A percentile compares a stretch with the other conserved stretches of the same genome.
Conservation (phyloP, 75 land plant genomes). For the Pinus tabuliformis region DNA sequence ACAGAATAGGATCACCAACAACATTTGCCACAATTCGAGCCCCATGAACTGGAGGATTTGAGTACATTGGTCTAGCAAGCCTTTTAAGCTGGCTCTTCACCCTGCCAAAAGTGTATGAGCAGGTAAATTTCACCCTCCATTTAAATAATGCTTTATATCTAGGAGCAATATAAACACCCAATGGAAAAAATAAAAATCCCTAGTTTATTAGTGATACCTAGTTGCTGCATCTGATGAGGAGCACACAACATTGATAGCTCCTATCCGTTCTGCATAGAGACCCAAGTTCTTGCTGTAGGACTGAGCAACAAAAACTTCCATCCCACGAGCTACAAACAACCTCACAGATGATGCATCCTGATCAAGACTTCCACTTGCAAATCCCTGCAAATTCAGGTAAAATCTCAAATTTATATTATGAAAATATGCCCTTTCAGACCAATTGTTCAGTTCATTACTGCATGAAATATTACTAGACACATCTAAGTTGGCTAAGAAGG, state of each 20-base stretch:
- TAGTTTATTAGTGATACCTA: slow-evolving; percentile 34
- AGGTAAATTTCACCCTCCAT: not conserved
- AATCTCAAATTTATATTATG: not conserved
- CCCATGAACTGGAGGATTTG: slow-evolving; percentile 98
- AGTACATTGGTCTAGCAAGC: slow-evolving; percentile 97
- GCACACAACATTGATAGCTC: slow-evolving; percentile 85
- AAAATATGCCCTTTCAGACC: not conserved
- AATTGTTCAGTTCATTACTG: not conserved
- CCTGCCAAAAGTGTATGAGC: slow-evolving; percentile 26
- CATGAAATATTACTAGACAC: not conserved
- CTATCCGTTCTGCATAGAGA: slow-evolving; percentile 92
- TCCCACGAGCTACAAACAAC: slow-evolving; percentile 31
- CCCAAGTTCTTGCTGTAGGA: slow-evolving; percentile 81
- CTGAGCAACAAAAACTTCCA: slow-evolving; percentile 37
- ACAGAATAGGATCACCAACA: slow-evolving; percentile 81
- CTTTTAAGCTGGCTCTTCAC: slow-evolving; percentile 97
- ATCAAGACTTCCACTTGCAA: slow-evolving; percentile 28
- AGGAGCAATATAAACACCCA: not conserved
- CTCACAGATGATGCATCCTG: slow-evolving; percentile 38
- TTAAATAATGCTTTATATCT: not conserved
- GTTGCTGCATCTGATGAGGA: slow-evolving; percentile 76
- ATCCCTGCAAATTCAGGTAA: slow-evolving; percentile 72
- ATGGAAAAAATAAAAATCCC: not conserved
- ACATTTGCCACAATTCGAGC: slow-evolving; percentile 96
- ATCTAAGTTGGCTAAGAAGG: not conserved